Evolutionary conservation across 1,284 basidiomycete genomes (phyloP).

Genomic region (Coniferiporia sulphurascens): DNA sequence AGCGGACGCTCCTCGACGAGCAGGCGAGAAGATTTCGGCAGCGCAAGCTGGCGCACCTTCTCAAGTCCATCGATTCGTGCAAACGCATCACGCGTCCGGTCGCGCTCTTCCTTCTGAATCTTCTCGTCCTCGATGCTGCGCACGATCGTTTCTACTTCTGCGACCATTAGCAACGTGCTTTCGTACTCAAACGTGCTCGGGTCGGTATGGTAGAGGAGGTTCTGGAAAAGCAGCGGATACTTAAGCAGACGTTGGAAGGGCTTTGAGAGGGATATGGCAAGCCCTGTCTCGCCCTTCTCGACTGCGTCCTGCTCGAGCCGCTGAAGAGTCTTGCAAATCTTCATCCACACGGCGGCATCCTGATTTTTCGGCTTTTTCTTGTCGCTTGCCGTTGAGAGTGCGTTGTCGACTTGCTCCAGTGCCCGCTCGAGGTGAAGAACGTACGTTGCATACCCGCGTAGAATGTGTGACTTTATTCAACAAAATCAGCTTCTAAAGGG

Average conservation of each 20-base stretch:
- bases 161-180: conserved; percentile 92
- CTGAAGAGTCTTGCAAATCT: conserved; percentile 65
- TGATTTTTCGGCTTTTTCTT: conserved; percentile 76
- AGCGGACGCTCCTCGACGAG: conserved; percentile 80
- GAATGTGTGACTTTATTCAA: conserved; percentile 72
- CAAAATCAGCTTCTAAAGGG: conserved; percentile 18
- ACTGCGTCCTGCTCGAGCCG: conserved; percentile 76
- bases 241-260: conserved; percentile 96
- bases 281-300: conserved; percentile 86
- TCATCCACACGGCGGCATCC: conserved; percentile 71
- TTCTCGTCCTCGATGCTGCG: conserved; percentile 97
- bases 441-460: conserved; percentile 88
- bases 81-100: conserved; percentile 90
- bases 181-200: conserved; percentile 97
- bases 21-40: conserved; percentile 84
- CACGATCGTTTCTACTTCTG: conserved; percentile 93
- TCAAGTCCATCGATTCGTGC: conserved; percentile 95
- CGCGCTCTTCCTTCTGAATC: conserved; percentile 91
- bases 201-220: conserved; percentile 94
- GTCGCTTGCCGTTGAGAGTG: conserved; percentile 56
- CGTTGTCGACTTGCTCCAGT: conserved; percentile 80
- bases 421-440: conserved; percentile 89
- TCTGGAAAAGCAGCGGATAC: conserved; percentile 96
- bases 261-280: conserved; percentile 92
- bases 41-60: conserved; percentile 79